Base-by-base conservation (phyloP, 129 eudicot genomes). In the Solidago caesia region DNA sequence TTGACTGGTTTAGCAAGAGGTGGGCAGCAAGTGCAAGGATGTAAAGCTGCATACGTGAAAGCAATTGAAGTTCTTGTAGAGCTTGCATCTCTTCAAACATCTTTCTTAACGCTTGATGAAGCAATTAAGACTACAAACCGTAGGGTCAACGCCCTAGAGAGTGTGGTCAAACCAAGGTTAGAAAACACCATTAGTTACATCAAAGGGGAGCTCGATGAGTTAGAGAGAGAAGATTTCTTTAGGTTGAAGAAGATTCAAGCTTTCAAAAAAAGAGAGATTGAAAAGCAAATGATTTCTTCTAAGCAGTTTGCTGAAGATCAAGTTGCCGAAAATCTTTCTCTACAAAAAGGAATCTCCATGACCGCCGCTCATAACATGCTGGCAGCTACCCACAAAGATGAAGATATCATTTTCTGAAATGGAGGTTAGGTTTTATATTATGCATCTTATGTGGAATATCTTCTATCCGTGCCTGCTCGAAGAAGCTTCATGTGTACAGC, bases 41-140 rank as follows among this genome's bases (percentile, higher is more conserved):
- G 97, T 66, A 88, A 89, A 46, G 77, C 74, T 29, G 97, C 96
- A 1, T 92, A 92, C 33, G 90, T 92, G 74, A 92, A 89, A 73
- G 84, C 97, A 51, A 92, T 92, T 56, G 97, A 33, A 33, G 59
- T 53, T 53, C 59, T 53, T n/a, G 97, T 91, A 25, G 97, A 91
- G 77, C 92, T 91, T 42, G 97, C 97, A 3, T 89, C 97, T 29
- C 91, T 91, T 47, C 97, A 91, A 67, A 91, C 97, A 11, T 91
- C 97, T 12, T 91, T 91, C 80, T 79, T 91, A 82, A 91, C 97
- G 33, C 97, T 91, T 53, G 97, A 91, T 76, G 96, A 87, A 59
- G 97, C 97, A 64, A 91, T 91, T 71, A 91, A 91, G 85, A 91
- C 96, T 70, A 91, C 97, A 60, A 91, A 91, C 13, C 96, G 97